Conservation (phyloP, 2,329 filamentous ascomycete genomes). For the Alternaria longipes region DNA sequence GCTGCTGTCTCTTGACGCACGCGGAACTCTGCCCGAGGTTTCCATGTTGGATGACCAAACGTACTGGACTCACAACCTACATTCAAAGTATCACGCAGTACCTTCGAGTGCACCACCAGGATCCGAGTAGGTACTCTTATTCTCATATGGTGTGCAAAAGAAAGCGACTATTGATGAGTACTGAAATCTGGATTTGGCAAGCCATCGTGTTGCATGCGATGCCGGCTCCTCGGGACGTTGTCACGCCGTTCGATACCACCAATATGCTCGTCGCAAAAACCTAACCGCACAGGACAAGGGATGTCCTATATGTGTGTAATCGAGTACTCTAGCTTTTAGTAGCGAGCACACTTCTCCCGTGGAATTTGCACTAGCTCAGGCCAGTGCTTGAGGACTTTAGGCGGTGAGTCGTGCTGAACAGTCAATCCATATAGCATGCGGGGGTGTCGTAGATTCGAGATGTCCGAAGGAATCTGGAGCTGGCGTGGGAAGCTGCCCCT, state of each 20-base stretch:
- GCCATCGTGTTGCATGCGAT: neutral
- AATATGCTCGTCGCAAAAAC: neutral
- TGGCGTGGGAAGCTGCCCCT: neutral
- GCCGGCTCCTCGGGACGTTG: neutral
- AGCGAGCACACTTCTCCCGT: neutral
- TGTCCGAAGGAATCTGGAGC: neutral
- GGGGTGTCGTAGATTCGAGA: neutral
- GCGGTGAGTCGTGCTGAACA: neutral
- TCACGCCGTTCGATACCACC: neutral
- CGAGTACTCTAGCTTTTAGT: neutral
- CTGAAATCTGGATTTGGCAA: neutral
- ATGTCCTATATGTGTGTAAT: neutral
- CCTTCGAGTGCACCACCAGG: neutral
- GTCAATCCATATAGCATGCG: neutral
- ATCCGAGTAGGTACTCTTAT: neutral
- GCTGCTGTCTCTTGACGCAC: neutral
- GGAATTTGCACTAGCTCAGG: neutral
- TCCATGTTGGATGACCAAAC: neutral
- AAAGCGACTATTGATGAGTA: neutral
- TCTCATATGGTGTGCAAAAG: neutral
- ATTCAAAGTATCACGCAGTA: neutral
- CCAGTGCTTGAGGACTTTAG: neutral
- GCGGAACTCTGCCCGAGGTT: neutral
- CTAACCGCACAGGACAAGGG: neutral
- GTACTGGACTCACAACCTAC: neutral